phyloP scores from a whole-genome alignment of 78 protist genomes.

The Pigoraptor vietnamica region DNA sequence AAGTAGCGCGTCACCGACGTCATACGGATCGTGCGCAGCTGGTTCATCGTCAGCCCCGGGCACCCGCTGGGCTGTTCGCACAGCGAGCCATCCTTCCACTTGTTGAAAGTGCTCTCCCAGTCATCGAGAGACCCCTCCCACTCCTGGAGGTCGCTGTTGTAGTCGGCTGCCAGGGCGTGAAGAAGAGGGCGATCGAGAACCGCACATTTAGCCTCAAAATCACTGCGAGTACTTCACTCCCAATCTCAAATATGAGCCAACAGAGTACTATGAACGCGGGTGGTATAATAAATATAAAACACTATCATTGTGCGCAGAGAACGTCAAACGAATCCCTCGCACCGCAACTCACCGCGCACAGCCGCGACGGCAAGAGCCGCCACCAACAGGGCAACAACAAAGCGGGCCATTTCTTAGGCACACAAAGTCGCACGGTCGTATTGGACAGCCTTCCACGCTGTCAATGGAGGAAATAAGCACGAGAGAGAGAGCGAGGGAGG shows the following conservation, averaged over 20 bases:
- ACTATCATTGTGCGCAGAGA: neutral
- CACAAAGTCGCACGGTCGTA: too few species aligned
- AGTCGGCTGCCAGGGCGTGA: neutral
- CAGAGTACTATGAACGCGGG: too few species aligned
- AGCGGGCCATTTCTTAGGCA: neutral
- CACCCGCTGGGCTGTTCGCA: neutral
- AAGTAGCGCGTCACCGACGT: neutral
- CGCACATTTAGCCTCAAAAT: too few species aligned
- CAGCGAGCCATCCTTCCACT: neutral
- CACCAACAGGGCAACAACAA: neutral
- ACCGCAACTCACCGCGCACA: neutral
- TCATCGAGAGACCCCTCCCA: neutral
- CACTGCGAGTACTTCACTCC: too few species aligned
- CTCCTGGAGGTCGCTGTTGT: neutral
- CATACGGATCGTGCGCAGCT: neutral
- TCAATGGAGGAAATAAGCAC: too few species aligned
- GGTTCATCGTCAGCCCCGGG: neutral
- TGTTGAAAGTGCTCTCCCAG: neutral
- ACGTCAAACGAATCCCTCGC: neutral
- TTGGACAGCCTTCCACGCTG: too few species aligned
- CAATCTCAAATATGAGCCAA: too few species aligned
- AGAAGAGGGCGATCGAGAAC: too few species aligned
- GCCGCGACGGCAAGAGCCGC: neutral
- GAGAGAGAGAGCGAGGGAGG: too few species aligned
- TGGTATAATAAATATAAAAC: neutral